phyloP scores from a whole-genome alignment of 2,329 filamentous ascomycete genomes.

The Aspergillus caelatus region DNA sequence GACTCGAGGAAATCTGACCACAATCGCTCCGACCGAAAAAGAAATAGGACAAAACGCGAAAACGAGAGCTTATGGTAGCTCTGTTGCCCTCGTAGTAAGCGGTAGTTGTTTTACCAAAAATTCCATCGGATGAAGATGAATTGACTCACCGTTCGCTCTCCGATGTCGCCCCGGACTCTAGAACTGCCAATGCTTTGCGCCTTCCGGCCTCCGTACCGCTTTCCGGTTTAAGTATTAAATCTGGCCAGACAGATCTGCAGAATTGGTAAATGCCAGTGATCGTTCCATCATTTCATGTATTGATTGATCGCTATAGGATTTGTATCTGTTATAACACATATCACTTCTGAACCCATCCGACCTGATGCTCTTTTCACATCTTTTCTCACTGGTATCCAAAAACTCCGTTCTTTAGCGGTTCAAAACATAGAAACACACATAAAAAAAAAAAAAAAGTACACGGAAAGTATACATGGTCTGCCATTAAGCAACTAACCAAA shows the following conservation, averaged over 20 bases:
- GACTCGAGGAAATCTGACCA: background rate
- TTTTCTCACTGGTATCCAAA: background rate
- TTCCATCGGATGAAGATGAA: slow-evolving; percentile 3
- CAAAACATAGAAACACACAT: background rate
- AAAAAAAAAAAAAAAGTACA: background rate
- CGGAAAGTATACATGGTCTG: background rate
- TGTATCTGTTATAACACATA: background rate
- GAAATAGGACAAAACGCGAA: background rate
- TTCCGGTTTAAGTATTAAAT: background rate
- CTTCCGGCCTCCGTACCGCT: background rate
- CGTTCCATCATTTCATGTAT: background rate
- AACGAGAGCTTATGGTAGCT: background rate
- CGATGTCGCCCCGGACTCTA: slow-evolving; percentile 18
- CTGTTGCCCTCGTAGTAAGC: background rate
- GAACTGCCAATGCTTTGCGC: background rate
- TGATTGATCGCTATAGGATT: background rate
- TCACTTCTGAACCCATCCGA: background rate
- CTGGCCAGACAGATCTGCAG: background rate
- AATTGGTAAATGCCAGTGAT: background rate
- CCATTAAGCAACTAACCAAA: slow-evolving; percentile 6
- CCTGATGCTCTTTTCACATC: background rate
- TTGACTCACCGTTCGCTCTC: slow-evolving; percentile 26
- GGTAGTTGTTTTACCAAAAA: background rate
- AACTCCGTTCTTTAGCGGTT: background rate
- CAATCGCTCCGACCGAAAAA: background rate